These are phyloP conservation scores for Candida sakaeoensis DNA, from an alignment of 805 yeast genomes.

Conservation along the genomic window DNA sequence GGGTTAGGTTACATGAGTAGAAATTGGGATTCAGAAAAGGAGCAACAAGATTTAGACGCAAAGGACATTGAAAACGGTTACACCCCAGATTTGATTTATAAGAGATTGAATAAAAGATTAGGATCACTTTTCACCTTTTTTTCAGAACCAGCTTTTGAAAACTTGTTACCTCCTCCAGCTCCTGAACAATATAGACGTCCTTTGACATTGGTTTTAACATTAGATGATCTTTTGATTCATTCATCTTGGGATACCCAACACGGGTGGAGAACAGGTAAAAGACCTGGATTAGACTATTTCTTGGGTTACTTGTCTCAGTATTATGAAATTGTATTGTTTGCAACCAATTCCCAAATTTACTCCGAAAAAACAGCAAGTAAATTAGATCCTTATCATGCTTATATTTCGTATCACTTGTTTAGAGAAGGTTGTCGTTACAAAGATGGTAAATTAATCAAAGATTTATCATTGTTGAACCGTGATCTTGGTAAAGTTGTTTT, in stretches of 20 bases:
- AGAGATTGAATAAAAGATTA: constrained; percentile 68
- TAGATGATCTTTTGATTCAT: constrained; percentile 89
- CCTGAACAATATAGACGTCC: constrained; percentile 91
- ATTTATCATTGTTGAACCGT: constrained; percentile 84
- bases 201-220: constrained; percentile 77
- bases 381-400: constrained; percentile 91
- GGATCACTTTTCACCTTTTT: constrained; percentile 75
- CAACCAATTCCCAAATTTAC: constrained; percentile 80
- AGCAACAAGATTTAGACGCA: constrained; percentile 48
- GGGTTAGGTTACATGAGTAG: constrained; percentile 69
- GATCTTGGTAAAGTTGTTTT: constrained; percentile 78
- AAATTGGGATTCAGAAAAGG: constrained; percentile 81
- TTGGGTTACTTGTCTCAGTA: constrained; percentile 91
- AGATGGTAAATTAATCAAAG: constrained; percentile 88
- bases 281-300: constrained; percentile 98
- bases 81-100: constrained; percentile 59
- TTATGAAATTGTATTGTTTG: constrained; percentile 91
- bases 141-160: constrained; percentile 91
- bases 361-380: constrained; percentile 81
- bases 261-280: constrained; percentile 98
- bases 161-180: constrained; percentile 90
- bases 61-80: constrained; percentile 63
- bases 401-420: constrained; percentile 79
- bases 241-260: constrained; percentile 86
- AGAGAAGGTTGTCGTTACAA: constrained; percentile 88